Evolutionary conservation across 169 alveolate genomes (phyloP), one percentile per base, ranked within the genome.

Genomic region (Plasmodium billcollinsi): DNA sequence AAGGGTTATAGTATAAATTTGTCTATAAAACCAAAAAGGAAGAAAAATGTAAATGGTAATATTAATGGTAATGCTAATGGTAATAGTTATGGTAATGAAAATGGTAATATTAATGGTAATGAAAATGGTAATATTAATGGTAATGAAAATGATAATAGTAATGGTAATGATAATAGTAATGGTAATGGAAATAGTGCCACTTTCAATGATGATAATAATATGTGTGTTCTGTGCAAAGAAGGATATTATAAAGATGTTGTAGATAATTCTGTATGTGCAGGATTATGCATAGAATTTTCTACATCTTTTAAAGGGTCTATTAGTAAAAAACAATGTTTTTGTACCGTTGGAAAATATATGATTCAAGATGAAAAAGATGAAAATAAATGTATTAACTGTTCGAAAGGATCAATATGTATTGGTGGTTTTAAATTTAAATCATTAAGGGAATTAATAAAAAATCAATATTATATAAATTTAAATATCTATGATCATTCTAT

Each of bases 201-300:
- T 56, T 56, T 67, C 18, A 45, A 59, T 14, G 49, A 29, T 2
- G 20, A 26, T 9, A 43, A 78, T 43, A 45, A 66, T 14, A 86
- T 45, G 45, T 94, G 96, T 65, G 83, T 92, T 15, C 88, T 67
- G 58, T 94, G 96, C 49, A 91, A 94, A 39, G 94, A 90, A n/a
- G 92, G 95, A 21, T 92, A 92, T 94, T 94, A 92, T 72, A 94
- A 94, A 93, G 96, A 94, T 66, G 95, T 94, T 12, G 92, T 92
- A 56, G 96, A 94, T 88, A 93, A 94, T 69, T 92, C 96, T 20
- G 43, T 93, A 8, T 94, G 96, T 88, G 88, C 94, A 26, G 96
- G 96, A 5, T 78, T 94, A 24, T 94, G 96, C 47, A 92, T 94
- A 95, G 94, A 94, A 62, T 92, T 78, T 74, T 93, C 95, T 12